Evolutionary conservation across 495 filamentous ascomycete species (phyloP), one percentile per base, ranked within the genome.

Genomic region (Lepraria neglecta): DNA sequence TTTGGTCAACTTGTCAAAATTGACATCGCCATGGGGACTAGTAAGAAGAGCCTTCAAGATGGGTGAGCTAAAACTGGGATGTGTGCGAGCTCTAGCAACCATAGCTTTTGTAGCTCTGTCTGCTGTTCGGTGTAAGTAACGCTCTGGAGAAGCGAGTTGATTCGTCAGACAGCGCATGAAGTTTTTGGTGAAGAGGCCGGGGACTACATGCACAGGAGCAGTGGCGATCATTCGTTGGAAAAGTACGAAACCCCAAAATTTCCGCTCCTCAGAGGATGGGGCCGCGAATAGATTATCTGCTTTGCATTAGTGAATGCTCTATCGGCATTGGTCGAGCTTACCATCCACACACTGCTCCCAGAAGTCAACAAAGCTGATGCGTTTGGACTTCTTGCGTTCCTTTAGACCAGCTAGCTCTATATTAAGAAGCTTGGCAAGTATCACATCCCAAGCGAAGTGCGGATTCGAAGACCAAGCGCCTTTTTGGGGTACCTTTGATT

Each of bases 341-440:
- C 86, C 83, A 72, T 97, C 94, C 60, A 97, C 87, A 63, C 87
- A 84, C 24, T 88, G 84, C n/a, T 82, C 83, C 94, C 94, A 98
- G 67, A 97, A 92, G 42, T 88, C 82, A 53, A 76, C 74, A 68
- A 96, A 91, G 10, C 46, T 83, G 68, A 74, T 69, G 55, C 67
- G 74, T 61, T 50, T 71, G 56, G 72, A 71, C 6, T 68, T 68
- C 63, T 75, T 73, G 31, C 60, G 44, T 56, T 61, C 68, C 19
- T 54, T 51, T 14, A 31, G 38, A 30, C 70, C 64, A 59, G 70
- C 66, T 44, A 64, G 56, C 33, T 66, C 47, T 50, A 57, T 60
- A 61, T 62, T 64, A 46, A 72, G 71, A 15, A 83, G 64, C 19
- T 77, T 70, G 6, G 71, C 76, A 24, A 95, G 65, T 35, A 97